Evolutionary conservation across 768 basidiomycete genomes (phyloP).

Genomic region (Auriscalpium microsporum): DNA sequence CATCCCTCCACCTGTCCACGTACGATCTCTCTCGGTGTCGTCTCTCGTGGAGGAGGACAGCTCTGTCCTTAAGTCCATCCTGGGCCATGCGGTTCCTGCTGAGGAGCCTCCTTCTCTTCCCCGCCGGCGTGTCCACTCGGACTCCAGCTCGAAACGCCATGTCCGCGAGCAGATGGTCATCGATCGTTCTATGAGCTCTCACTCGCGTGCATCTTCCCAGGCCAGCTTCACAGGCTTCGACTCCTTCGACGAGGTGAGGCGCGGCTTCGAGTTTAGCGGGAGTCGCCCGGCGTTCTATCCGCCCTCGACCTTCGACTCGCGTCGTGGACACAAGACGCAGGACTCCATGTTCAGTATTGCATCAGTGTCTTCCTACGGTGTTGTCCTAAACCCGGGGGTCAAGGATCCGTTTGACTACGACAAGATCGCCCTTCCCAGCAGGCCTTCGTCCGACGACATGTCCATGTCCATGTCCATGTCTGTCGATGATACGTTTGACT

Average conservation of each 20-base stretch:
- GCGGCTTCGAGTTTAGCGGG: conserved; percentile 66
- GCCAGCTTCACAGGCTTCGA: conserved; percentile 66
- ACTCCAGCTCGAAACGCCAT: conserved; percentile 31
- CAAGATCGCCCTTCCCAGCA: conserved; percentile 30
- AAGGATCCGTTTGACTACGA: conserved; percentile 71
- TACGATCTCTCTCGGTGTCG: conserved; percentile 37
- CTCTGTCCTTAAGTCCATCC: conserved; percentile 22
- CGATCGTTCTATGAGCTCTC: conserved; percentile 15
- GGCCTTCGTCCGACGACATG: conserved; percentile 53
- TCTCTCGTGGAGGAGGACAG: conserved; percentile 28
- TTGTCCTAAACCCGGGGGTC: conserved; percentile 51
- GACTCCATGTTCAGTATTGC: conserved; percentile 68
- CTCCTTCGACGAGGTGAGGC: conserved; percentile 70
- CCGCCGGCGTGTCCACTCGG: conserved; percentile 34
- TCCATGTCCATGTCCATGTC: conserved; percentile 38
- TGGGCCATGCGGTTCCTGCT: conserved; percentile 11
- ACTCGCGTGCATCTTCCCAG: conserved; percentile 36
- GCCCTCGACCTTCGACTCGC: conserved; percentile 30
- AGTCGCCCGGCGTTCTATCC: conserved; percentile 62
- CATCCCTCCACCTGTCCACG: conserved; percentile 55
- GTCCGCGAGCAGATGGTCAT: conserved; percentile 19
- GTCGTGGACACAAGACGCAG: conserved; percentile 35
- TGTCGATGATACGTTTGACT: conserved; percentile 71
- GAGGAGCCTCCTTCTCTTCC: conserved; percentile 27
- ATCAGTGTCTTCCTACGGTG: conserved; percentile 73